Evolutionary conservation across 1,284 basidiomycete species (phyloP), one percentile per base, ranked within the genome.

Genomic region (Coniferiporia weirii): DNA sequence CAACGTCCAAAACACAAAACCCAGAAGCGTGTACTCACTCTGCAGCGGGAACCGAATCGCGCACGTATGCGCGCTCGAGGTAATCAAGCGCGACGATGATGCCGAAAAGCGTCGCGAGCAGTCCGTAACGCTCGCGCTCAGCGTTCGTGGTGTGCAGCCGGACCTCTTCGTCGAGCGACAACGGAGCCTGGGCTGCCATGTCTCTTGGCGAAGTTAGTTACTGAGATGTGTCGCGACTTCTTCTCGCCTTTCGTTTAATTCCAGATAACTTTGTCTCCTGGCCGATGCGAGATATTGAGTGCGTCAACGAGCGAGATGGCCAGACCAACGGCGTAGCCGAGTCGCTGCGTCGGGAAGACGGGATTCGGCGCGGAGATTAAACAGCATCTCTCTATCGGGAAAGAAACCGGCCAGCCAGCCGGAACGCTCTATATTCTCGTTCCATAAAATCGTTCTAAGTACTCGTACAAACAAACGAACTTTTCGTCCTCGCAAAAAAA

Each of bases 1-100:
- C 44, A 19, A 46, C 44, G 12, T 46, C 44, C 44, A 50, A 61
- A 63, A 53, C 40, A 58, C 36, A 60, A 19, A 55, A 38, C 50
- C 34, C 9, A 47, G 38, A 40, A 27, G 36, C 38, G 63, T 52
- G 49, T 15, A 82, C 91, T 71, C 74, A 95, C 90, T 98, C 93
- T 54, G 87, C 87, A 8, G 93, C 89, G 17, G 85, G 88, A 57
- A 98, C 89, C 0, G 90, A 87, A 75, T 98, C 95, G 52, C 95
- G 84, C 35, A 99, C 89, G 72, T 98, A 99, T 3, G 95, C 96
- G 40, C 94, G 81, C 71, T 99, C 96, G 27, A 98, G 85, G 69
- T 95, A 97, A 69, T 98, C 95, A 27, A 99, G 79, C 1, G 91
- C 83, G 54, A 96, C 89, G 61, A 98, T 87, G 67, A 98, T 91